Conservation (phyloP, 768 basidiomycete species). For the Leccinum ochraceum region DNA sequence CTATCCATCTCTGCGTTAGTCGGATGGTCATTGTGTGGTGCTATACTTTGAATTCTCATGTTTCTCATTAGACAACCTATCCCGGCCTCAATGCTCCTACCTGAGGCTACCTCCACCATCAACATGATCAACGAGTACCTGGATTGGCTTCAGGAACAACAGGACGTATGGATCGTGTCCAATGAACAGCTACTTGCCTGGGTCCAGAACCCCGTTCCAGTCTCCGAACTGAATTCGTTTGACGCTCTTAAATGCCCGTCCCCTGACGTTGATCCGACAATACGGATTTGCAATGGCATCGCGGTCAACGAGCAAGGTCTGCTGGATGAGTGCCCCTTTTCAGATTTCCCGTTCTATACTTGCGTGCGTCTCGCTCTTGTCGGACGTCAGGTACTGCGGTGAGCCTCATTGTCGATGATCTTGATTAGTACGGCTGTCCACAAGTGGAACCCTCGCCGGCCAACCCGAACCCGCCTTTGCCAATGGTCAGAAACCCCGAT, state of each 20-base stretch:
- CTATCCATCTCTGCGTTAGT: background rate
- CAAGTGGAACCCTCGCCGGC: constrained; percentile 43
- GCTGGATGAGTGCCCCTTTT: background rate
- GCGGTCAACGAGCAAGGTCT: background rate
- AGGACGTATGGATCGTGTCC: constrained; percentile 5
- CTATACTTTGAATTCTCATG: background rate
- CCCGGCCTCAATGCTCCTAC: background rate
- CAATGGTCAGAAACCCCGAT: constrained; percentile 41
- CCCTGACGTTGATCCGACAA: background rate
- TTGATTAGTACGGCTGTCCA: too few relatives aligned
- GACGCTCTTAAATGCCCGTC: background rate
- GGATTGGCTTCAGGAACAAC: background rate
- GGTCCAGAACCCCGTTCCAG: background rate
- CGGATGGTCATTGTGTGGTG: background rate
- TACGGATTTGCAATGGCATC: background rate
- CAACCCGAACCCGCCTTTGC: constrained; percentile 65
- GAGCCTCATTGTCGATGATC: too few relatives aligned
- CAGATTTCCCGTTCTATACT: background rate
- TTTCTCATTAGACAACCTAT: background rate
- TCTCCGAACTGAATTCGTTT: background rate
- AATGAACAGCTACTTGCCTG: background rate
- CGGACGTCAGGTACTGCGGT: background rate
- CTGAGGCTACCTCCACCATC: background rate
- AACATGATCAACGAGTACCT: too few relatives aligned
- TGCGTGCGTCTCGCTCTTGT: background rate